A percentile compares a stretch with the other conserved stretches of the same genome.
Conservation (phyloP, 768 basidiomycete species). For the Boletus tylopilopsis region DNA sequence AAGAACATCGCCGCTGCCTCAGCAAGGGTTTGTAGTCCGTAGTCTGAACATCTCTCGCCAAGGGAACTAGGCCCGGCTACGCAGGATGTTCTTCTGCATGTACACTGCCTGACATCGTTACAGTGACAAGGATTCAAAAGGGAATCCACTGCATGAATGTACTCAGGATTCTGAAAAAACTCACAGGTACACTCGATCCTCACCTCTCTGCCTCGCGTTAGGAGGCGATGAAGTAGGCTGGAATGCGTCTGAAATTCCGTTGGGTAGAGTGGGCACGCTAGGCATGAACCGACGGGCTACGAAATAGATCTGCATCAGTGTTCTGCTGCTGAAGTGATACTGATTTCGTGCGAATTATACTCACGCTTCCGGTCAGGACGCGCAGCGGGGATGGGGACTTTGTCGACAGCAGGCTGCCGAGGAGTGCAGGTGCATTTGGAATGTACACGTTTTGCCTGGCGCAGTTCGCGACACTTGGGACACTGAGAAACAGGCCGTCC, state of each 20-base stretch:
- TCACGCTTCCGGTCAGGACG: slow-evolving; percentile 33
- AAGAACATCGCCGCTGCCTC: slow-evolving; percentile 33
- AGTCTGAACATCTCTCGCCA: background rate
- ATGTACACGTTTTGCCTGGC: slow-evolving; percentile 77
- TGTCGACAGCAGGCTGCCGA: slow-evolving; percentile 29
- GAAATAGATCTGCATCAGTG: slow-evolving; percentile 9
- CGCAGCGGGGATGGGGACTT: slow-evolving; percentile 30
- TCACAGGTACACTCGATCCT: background rate
- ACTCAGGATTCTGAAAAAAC: background rate
- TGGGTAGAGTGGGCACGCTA: slow-evolving; percentile 67
- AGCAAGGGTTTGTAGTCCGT: slow-evolving; percentile 35
- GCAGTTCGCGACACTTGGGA: slow-evolving; percentile 74
- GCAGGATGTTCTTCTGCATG: slow-evolving; percentile 33
- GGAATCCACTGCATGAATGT: slow-evolving; percentile 45
- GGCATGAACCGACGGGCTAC: slow-evolving; percentile 67
- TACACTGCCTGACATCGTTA: slow-evolving; percentile 51
- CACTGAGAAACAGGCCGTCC: slow-evolving; percentile 92
- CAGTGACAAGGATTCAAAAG: slow-evolving; percentile 66
- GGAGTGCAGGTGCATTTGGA: slow-evolving; percentile 75
- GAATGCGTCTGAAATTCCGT: slow-evolving; percentile 61
- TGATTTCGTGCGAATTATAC: slow-evolving; percentile 2
- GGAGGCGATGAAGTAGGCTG: slow-evolving; percentile 30
- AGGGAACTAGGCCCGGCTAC: slow-evolving; percentile 3
- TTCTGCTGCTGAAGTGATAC: slow-evolving; percentile 10
- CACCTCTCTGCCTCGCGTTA: slow-evolving; percentile 52